Base-by-base conservation (phyloP, 768 basidiomycete species). In the Trametes meyenii region DNA sequence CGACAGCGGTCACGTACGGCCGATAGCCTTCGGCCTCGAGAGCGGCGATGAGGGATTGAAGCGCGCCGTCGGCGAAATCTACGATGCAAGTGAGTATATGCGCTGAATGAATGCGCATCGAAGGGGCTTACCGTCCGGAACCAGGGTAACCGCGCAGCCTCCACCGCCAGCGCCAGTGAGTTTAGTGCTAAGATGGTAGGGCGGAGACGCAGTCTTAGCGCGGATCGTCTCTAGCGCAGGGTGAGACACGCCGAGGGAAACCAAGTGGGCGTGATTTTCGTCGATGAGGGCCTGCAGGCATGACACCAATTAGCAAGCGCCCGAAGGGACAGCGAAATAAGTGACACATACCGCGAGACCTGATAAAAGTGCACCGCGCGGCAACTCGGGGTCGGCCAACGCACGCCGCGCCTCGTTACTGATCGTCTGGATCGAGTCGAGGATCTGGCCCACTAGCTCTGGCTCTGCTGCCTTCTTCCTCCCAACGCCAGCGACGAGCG, bases 151-250 rank as follows among this genome's bases (percentile, higher is more conserved):
- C 5, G 95, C 89, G 71, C 97, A 98, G n/a, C 97, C 97, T 24
- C 97, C 97, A 42, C 97, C 97, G 33, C 97, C 97, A 8, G 97
- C 96, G 43, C 97, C 97, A 7, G 97, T 99, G 58, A 99, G 77
- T 78, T 98, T 97, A n/a, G 94, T 95, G 68, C 86, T 86, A 50
- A 98, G 78, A 11, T 77, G 76, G 75, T 88, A 90, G 8, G 87
- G 88, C 63, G 77, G 70, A 11, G 81, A 79, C 11, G 77, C 74
- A 0, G 94, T 92, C 66, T 82, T 86, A n/a, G 79, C 75, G 56
- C 87, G 84, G 66, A 98, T 94, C 21, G 80, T 76, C 74, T 99
- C 97, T 59, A 99, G 76, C 1, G 88, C 77, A 12, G 93, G 86
- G 73, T 99, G 97, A 2, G 96, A 97, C 35, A 98, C 97, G 13